Evolutionary conservation across 441 rosid species (phyloP), one percentile per base, ranked within the genome.

Genomic region (Erodium trifolium): DNA sequence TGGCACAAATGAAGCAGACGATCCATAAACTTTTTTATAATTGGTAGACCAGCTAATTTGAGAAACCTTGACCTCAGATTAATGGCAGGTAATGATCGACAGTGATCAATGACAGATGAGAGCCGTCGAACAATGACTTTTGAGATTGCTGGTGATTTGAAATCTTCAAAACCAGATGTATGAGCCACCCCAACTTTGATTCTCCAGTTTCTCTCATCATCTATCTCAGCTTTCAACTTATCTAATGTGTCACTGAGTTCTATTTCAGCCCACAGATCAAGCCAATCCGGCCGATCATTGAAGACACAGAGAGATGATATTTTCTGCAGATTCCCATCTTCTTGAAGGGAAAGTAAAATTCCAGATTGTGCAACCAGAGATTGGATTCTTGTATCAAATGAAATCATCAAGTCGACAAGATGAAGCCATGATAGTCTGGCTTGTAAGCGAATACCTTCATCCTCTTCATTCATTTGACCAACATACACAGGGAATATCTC

Each of bases 221-320:
- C 89, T 6, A 81, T 73, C 70, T 84, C 87, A 0, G 75, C 75
- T 72, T 83, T 85, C 65, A 91, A 67, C 76, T 87, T 88, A 63
- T 87, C 87, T 18, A 91, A 79, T 3, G 73, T 77, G 71, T 91
- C 95, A 68, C 71, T 81, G 19, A 89, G 85, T 85, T 91, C 96
- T 75, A 87, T 80, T 77, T 84, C 88, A 68, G 93, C 93, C 99
- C 96, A 93, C 66, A 87, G 43, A 82, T 89, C 91, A 23, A 89
- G 86, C 99, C 96, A 91, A 79, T 91, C 95, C 60, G 95, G 86
- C 69, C 86, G 82, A 82, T 89, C 97, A 84, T 86, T 82, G 84
- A 91, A 91, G 75, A 89, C 84, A 63, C 95, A 87, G 11, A 89
- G 79, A 65, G 89, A 89, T 41, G 95, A 91, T 79, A 89, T 80